phyloP scores from a whole-genome alignment of 257 asterid species.

The Fraxinus excelsior region DNA sequence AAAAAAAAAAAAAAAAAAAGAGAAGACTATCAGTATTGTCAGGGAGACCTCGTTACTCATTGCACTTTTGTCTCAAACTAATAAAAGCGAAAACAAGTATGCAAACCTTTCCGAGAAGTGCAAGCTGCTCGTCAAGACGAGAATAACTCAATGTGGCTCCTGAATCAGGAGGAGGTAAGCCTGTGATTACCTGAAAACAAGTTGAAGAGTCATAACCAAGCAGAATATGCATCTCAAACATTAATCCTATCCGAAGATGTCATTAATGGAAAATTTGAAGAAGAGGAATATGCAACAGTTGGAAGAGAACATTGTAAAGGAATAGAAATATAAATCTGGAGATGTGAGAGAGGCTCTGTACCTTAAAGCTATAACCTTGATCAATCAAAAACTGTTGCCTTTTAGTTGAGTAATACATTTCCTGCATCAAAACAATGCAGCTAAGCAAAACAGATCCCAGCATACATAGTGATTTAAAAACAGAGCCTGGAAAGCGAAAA shows the following conservation, averaged over 20 bases:
- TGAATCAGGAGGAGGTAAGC: constrained; percentile 85
- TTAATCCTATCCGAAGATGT: background rate
- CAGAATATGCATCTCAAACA: background rate
- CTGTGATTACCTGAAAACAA: constrained; percentile 71
- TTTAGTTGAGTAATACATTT: constrained; percentile 95
- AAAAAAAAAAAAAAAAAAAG: constrained; percentile 3
- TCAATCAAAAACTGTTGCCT: constrained; percentile 97
- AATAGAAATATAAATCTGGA: background rate
- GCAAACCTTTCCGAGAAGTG: constrained; percentile 82
- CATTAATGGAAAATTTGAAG: background rate
- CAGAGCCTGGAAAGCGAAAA: constrained; percentile 2
- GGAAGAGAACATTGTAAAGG: background rate
- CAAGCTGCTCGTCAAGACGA: constrained; percentile 73
- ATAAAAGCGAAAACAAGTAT: constrained; percentile 3
- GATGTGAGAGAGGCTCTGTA: constrained; percentile 18
- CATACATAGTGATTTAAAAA: background rate
- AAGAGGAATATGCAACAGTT: background rate
- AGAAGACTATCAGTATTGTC: constrained; percentile 10
- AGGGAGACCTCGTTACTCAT: background rate
- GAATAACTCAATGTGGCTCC: constrained; percentile 73
- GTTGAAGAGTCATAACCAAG: background rate
- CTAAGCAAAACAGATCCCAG: background rate
- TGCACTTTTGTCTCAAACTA: background rate
- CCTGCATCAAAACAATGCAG: constrained; percentile 45
- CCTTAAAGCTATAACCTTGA: constrained; percentile 99